These are phyloP conservation scores for Wickerhamiella shivajii DNA, from an alignment of 805 yeast genomes.

Conservation along the genomic window DNA sequence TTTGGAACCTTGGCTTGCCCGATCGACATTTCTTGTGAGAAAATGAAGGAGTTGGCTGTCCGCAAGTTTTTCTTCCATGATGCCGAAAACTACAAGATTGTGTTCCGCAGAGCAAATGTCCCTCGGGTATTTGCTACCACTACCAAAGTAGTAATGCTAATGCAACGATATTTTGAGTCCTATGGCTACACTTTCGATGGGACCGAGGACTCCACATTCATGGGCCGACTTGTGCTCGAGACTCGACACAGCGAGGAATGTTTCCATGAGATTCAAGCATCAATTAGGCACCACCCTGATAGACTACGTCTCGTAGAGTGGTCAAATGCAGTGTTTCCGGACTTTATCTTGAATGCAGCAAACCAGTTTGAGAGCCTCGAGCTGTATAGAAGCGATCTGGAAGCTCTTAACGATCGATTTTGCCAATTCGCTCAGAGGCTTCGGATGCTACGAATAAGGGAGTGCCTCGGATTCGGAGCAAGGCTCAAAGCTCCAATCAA, in stretches of 20 bases:
- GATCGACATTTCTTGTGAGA: slow-evolving; percentile 61
- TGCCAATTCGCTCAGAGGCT: no score
- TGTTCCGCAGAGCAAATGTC: slow-evolving; percentile 11
- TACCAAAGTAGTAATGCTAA: slow-evolving; percentile 10
- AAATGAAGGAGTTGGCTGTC: slow-evolving; percentile 53
- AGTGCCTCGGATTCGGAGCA: no score
- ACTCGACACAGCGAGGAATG: not conserved
- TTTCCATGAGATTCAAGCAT: not conserved
- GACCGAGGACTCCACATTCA: slow-evolving; percentile 17
- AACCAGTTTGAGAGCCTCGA: slow-evolving; percentile 1
- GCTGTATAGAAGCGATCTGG: slow-evolving; percentile 3
- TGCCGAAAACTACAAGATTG: slow-evolving; percentile 12
- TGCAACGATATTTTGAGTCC: slow-evolving; percentile 10
- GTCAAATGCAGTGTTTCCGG: slow-evolving; percentile 2
- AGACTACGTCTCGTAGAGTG: slow-evolving; percentile 2
- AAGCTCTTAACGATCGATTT: not conserved
- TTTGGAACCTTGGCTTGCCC: slow-evolving; percentile 75
- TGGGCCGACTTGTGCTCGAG: slow-evolving; percentile 16
- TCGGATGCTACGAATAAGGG: no score
- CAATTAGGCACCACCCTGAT: not conserved
- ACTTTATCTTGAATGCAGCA: not conserved
- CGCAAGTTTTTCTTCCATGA: slow-evolving; percentile 40
- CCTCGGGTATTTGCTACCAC: slow-evolving; percentile 11
- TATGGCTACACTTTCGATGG: slow-evolving; percentile 14
- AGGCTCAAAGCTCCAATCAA: no score